phyloP scores from a whole-genome alignment of 148 eudicot species.

The Persicaria maculosa region DNA sequence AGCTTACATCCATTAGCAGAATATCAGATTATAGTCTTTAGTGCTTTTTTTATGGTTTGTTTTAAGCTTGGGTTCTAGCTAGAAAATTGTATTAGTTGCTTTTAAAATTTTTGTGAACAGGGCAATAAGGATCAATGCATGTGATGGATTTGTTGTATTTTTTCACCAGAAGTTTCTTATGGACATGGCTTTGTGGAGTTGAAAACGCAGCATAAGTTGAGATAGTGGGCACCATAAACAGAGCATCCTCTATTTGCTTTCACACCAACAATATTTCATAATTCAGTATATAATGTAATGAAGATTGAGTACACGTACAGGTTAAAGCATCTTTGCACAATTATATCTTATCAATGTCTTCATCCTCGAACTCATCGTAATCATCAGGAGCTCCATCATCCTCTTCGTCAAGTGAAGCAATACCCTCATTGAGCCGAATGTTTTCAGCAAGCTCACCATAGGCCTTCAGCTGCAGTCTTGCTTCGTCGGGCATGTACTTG shows the following conservation, averaged over 20 bases:
- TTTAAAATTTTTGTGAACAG: background rate
- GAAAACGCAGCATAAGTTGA: background rate
- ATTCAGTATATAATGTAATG: background rate
- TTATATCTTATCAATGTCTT: constrained; percentile 81
- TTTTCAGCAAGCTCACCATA: constrained; percentile 81
- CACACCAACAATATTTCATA: background rate
- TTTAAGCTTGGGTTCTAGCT: background rate
- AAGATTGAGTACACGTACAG: background rate
- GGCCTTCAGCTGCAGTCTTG: constrained; percentile 76
- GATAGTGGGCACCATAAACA: background rate
- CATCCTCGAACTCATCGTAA: constrained; percentile 85
- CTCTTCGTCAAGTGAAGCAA: constrained; percentile 54
- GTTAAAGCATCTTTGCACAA: background rate
- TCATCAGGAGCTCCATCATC: constrained; percentile 67
- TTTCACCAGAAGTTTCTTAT: background rate
- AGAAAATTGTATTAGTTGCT: background rate
- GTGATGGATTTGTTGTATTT: constrained; percentile 3
- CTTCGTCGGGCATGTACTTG: constrained; percentile 70
- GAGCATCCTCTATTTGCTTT: background rate
- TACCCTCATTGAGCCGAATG: constrained; percentile 70
- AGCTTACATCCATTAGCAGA: constrained; percentile 6
- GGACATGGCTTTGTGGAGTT: background rate
- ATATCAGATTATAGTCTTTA: background rate
- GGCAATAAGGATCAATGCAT: background rate
- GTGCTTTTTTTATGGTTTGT: background rate